Percentiles rank a stretch among this genome's conserved stretches.
Conservation (phyloP, 2,329 filamentous ascomycete genomes). For the Acarospora socialis region DNA sequence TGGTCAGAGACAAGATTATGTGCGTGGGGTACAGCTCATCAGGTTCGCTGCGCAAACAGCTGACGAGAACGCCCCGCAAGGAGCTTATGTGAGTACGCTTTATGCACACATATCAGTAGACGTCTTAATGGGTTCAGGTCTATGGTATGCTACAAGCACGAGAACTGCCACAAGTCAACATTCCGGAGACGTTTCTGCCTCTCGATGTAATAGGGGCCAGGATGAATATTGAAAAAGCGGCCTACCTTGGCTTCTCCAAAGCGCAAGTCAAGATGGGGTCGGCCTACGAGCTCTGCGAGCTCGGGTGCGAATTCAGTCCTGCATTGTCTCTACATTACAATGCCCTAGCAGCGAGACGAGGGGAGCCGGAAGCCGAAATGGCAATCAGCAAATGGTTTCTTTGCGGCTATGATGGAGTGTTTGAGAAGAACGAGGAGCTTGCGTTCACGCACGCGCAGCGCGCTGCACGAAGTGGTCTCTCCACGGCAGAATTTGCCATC, state of each 20-base stretch:
- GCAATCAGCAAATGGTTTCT: constrained; percentile 98
- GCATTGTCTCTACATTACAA: constrained; percentile 92
- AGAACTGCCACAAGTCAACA: constrained; percentile 76
- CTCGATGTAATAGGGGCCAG: constrained; percentile 60
- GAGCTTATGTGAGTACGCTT: constrained; percentile 64
- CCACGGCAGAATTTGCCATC: constrained; percentile 90
- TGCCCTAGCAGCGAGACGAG: constrained; percentile 78
- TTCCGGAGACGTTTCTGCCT: constrained; percentile 59
- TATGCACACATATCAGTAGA: too few relatives aligned
- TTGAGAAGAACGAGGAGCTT: constrained; percentile 88
- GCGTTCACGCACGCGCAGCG: constrained; percentile 84
- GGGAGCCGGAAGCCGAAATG: constrained; percentile 84
- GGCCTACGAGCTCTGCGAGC: constrained; percentile 83
- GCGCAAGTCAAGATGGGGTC: constrained; percentile 96
- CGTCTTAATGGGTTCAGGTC: too few relatives aligned
- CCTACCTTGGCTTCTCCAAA: constrained; percentile 89
- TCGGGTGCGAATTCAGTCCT: constrained; percentile 90
- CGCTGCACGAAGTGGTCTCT: constrained; percentile 65
- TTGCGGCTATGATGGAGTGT: constrained; percentile 82
- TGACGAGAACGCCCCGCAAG: constrained; percentile 93
- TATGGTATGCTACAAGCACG: constrained; percentile 87
- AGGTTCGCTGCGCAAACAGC: constrained; percentile 68
- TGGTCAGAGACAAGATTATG: constrained; percentile 70
- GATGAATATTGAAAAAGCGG: constrained; percentile 89
- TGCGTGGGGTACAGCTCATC: constrained; percentile 67